Conservation (phyloP, 2,329 filamentous ascomycete genomes). For the Nigrospora oryzae region DNA sequence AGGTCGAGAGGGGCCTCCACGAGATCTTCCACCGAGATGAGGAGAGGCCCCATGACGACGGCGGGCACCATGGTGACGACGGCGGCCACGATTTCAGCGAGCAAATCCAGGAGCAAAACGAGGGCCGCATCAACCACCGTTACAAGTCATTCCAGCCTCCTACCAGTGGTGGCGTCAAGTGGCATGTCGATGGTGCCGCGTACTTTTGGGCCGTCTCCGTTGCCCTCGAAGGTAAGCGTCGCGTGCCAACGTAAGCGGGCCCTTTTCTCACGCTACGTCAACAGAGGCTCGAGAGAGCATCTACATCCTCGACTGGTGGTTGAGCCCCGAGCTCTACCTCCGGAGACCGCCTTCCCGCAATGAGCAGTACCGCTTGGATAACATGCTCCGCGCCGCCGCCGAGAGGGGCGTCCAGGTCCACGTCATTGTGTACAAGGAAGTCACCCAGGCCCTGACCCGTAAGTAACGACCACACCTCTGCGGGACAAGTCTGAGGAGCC, state of each 20-base stretch:
- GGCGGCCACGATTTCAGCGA: conserved; percentile 15
- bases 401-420: conserved; percentile 77
- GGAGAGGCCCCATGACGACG: conserved; percentile 26
- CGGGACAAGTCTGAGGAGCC: too few species aligned
- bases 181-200: conserved; percentile 77
- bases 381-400: conserved; percentile 73
- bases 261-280: background rate
- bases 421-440: conserved; percentile 89
- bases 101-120: conserved; percentile 25
- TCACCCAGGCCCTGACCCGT: conserved; percentile 72
- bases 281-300: conserved; percentile 64
- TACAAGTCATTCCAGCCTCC: conserved; percentile 66
- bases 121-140: conserved; percentile 30
- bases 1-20: conserved; percentile 29
- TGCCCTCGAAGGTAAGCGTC: conserved; percentile 55
- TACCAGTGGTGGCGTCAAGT: conserved; percentile 69
- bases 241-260: background rate
- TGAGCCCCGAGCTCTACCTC: conserved; percentile 82
- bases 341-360: conserved; percentile 74
- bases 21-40: conserved; percentile 28
- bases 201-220: conserved; percentile 82
- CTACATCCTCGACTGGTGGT: conserved; percentile 87
- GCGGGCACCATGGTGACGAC: conserved; percentile 3
- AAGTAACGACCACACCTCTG: conserved; percentile 28
- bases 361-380: conserved; percentile 75